A percentile compares a stretch with the other conserved stretches of the same genome.
Evolutionary conservation across 2,329 filamentous ascomycete genomes (phyloP).

Genomic region (Ophiocordyceps sinensis): DNA sequence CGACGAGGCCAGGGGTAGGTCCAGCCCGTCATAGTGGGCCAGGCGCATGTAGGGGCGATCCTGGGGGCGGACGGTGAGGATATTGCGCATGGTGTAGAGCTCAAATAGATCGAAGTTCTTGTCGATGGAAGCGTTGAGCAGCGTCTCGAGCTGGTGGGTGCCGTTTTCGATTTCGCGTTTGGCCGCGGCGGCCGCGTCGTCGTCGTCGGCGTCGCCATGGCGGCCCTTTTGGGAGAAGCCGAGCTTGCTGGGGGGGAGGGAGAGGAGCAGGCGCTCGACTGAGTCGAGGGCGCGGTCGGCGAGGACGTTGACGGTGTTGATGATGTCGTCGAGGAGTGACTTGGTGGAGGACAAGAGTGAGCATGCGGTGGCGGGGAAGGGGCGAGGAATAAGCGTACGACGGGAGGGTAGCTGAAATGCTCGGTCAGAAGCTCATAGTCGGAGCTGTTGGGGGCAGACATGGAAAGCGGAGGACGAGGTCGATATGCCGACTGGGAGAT

Average conservation of each 20-base stretch:
- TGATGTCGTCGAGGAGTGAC: constrained; percentile 94
- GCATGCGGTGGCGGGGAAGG: neutral
- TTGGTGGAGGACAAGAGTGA: constrained; percentile 18
- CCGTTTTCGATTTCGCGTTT: constrained; percentile 72
- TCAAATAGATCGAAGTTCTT: constrained; percentile 78
- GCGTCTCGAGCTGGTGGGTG: constrained; percentile 68
- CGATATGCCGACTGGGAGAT: neutral
- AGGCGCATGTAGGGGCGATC: constrained; percentile 70
- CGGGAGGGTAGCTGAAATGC: constrained; percentile 87
- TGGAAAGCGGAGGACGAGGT: constrained; percentile 7
- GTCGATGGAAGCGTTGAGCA: constrained; percentile 68
- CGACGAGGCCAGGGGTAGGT: constrained; percentile 19
- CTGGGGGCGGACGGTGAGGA: constrained; percentile 52
- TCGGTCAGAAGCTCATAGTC: constrained; percentile 71
- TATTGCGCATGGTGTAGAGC: constrained; percentile 81
- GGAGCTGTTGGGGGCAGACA: constrained; percentile 22
- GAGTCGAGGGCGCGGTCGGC: constrained; percentile 81
- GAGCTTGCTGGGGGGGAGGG: constrained; percentile 57
- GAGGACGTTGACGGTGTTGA: constrained; percentile 90
- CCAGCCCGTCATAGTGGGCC: constrained; percentile 65
- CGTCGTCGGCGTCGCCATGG: neutral
- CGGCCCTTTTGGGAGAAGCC: constrained; percentile 44
- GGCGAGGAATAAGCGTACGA: constrained; percentile 40
- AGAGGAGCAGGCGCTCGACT: constrained; percentile 68
- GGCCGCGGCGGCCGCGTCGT: constrained; percentile 23